A percentile compares a stretch with the other conserved stretches of the same genome.
phyloP scores from a whole-genome alignment of 1,139 yeast species.

The Hansenula lynferdii region DNA sequence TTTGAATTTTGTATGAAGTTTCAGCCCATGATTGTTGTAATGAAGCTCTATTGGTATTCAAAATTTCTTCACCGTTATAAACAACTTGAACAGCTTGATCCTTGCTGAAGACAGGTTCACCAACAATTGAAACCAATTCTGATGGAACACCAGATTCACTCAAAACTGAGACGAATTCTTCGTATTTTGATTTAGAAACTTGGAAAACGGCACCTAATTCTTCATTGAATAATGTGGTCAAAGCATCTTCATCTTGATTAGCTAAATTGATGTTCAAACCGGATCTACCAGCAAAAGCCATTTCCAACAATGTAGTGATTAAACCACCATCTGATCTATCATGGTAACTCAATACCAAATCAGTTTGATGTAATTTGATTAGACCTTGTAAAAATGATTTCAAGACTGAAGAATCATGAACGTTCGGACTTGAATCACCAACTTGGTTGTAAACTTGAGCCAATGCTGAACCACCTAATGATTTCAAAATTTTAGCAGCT shows the following conservation, averaged over 20 bases:
- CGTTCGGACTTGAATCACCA: slow-evolving; percentile 82
- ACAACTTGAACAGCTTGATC: slow-evolving; percentile 48
- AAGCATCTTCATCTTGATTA: slow-evolving; percentile 29
- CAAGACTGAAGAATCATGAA: slow-evolving; percentile 59
- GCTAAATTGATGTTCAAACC: slow-evolving; percentile 54
- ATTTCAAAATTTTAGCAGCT: slow-evolving; percentile 48
- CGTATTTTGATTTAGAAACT: slow-evolving; percentile 48
- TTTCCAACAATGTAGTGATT: slow-evolving; percentile 77
- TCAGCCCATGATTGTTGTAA: slow-evolving; percentile 84
- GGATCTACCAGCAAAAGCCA: slow-evolving; percentile 95
- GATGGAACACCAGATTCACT: slow-evolving; percentile 53
- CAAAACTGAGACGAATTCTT: slow-evolving; percentile 51
- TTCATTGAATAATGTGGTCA: slow-evolving; percentile 73
- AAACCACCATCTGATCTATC: slow-evolving; percentile 98
- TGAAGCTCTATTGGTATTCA: slow-evolving; percentile 55
- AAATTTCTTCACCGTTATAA: slow-evolving; percentile 42
- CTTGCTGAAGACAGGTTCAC: slow-evolving; percentile 52
- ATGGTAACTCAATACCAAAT: slow-evolving; percentile 81
- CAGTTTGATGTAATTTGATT: slow-evolving; percentile 61
- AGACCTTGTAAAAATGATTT: slow-evolving; percentile 68
- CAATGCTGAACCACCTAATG: slow-evolving; percentile 91
- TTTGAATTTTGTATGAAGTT: slow-evolving; percentile 89
- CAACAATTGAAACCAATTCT: slow-evolving; percentile 57
- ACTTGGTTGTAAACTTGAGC: slow-evolving; percentile 90
- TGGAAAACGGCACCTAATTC: slow-evolving; percentile 98